A percentile compares a stretch with the other conserved stretches of the same genome.
These are phyloP conservation scores for Stephanodiscus triporus DNA, from an alignment of 108 stramenopile species.

Conservation along the genomic window DNA sequence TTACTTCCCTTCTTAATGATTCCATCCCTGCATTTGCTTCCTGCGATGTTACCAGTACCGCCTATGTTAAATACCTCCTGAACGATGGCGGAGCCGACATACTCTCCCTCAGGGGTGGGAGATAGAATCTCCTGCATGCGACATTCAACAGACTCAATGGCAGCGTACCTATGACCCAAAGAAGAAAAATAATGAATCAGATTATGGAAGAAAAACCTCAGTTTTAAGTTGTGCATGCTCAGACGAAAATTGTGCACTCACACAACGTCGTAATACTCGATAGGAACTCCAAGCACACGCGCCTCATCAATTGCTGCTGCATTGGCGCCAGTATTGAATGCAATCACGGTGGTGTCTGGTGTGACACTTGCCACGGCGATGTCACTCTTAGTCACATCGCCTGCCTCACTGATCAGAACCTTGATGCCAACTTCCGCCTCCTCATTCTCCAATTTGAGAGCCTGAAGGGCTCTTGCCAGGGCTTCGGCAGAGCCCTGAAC, in stretches of 20 bases:
- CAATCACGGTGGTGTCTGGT: slow-evolving; percentile 87
- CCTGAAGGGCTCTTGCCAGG: slow-evolving; percentile 80
- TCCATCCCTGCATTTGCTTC: slow-evolving; percentile 91
- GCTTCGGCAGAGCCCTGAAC: slow-evolving; percentile 96
- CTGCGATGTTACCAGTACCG: slow-evolving; percentile 92
- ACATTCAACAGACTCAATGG: slow-evolving; percentile 91
- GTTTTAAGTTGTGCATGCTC: background rate
- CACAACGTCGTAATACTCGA: slow-evolving; percentile 92
- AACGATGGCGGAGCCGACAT: slow-evolving; percentile 86
- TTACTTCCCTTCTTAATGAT: slow-evolving; percentile 85
- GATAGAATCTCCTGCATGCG: slow-evolving; percentile 91
- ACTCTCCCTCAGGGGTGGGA: slow-evolving; percentile 94
- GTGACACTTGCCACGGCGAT: slow-evolving; percentile 93
- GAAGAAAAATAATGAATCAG: background rate
- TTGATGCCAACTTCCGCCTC: slow-evolving; percentile 85
- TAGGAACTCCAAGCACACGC: slow-evolving; percentile 71
- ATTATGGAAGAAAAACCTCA: background rate
- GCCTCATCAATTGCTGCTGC: slow-evolving; percentile 91
- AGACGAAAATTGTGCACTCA: slow-evolving; percentile 34
- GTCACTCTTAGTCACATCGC: slow-evolving; percentile 93
- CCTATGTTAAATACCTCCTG: slow-evolving; percentile 97
- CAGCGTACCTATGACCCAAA: slow-evolving; percentile 75
- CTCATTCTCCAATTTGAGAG: slow-evolving; percentile 88
- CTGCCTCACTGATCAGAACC: slow-evolving; percentile 90
- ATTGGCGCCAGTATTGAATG: slow-evolving; percentile 91